These are phyloP conservation scores for Hygrophorus russula DNA, from an alignment of 768 basidiomycete species.

Conservation along the genomic window DNA sequence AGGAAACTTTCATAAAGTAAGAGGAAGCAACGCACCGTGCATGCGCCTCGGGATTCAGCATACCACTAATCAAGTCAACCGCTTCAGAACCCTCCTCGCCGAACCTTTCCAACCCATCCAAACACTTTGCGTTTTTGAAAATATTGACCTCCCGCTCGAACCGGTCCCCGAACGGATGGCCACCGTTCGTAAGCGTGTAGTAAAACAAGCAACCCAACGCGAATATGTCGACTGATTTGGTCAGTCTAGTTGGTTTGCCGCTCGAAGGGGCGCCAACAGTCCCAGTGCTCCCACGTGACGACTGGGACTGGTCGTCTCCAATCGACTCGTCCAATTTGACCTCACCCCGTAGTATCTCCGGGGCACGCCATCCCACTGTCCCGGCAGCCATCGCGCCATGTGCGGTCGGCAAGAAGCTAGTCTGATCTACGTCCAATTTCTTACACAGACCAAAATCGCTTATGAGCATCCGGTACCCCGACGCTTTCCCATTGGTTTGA, in stretches of 20 bases:
- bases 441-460: slow-evolving; percentile 98
- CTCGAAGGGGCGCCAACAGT: slow-evolving; percentile 28
- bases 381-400: slow-evolving; percentile 86
- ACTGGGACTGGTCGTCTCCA: slow-evolving; percentile 52
- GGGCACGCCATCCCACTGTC: slow-evolving; percentile 95
- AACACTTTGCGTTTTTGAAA: slow-evolving; percentile 61
- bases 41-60: slow-evolving; percentile 71
- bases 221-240: slow-evolving; percentile 95
- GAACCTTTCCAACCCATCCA: slow-evolving; percentile 65
- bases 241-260: slow-evolving; percentile 56
- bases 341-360: slow-evolving; percentile 89
- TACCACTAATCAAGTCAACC: slow-evolving; percentile 60
- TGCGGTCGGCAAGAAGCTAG: slow-evolving; percentile 87
- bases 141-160: slow-evolving; percentile 95
- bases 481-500: slow-evolving; percentile 25
- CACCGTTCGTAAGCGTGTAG: slow-evolving; percentile 81
- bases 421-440: slow-evolving; percentile 91
- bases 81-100: slow-evolving; percentile 96
- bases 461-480: slow-evolving; percentile 74
- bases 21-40: slow-evolving; percentile 43
- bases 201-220: slow-evolving; percentile 94
- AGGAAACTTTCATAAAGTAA: neutral
- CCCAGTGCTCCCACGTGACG: slow-evolving; percentile 53
- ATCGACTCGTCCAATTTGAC: slow-evolving; percentile 80
- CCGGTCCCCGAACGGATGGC: slow-evolving; percentile 89